Evolutionary conservation across 352 stramenopile genomes (phyloP).

Genomic region (Peronosclerospora sorghi): DNA sequence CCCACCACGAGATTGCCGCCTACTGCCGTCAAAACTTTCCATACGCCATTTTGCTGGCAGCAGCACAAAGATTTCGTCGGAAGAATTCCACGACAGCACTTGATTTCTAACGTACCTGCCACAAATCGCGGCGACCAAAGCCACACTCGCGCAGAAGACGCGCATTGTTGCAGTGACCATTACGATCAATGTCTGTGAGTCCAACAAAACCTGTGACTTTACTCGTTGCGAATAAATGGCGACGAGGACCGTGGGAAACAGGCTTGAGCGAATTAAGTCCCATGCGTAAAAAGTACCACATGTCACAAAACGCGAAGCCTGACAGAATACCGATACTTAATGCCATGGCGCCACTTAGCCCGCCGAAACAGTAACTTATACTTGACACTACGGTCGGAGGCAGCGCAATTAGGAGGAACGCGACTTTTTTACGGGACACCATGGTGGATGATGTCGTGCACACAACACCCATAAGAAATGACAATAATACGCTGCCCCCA

Average conservation of each 20-base stretch:
- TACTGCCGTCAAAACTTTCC: slow-evolving; percentile 35
- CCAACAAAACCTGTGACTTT: slow-evolving; percentile 32
- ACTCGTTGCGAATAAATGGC: slow-evolving; percentile 44
- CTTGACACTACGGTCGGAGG: slow-evolving; percentile 27
- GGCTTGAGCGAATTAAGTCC: slow-evolving; percentile 17
- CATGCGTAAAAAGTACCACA: slow-evolving; percentile 74
- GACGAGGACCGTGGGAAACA: slow-evolving; percentile 13
- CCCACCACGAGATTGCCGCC: slow-evolving; percentile 75
- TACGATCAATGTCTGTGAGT: slow-evolving; percentile 71
- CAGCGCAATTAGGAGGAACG: slow-evolving; percentile 36
- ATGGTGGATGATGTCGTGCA: slow-evolving; percentile 4
- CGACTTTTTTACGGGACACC: slow-evolving; percentile 30
- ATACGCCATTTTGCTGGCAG: slow-evolving; percentile 58
- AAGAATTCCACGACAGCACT: not conserved
- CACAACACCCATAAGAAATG: no score
- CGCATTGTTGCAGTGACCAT: slow-evolving; percentile 81
- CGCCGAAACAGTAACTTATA: slow-evolving; percentile 17
- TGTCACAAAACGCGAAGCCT: slow-evolving; percentile 57
- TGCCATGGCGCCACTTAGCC: slow-evolving; percentile 13
- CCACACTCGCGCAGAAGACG: slow-evolving; percentile 77
- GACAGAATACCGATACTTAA: slow-evolving; percentile 29
- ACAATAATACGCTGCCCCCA: no score
- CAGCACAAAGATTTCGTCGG: slow-evolving; percentile 3
- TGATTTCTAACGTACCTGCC: slow-evolving; percentile 40
- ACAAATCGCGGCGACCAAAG: slow-evolving; percentile 66